These are phyloP conservation scores for Picea abies DNA, from an alignment of 83 land plant species.

Conservation along the genomic window DNA sequence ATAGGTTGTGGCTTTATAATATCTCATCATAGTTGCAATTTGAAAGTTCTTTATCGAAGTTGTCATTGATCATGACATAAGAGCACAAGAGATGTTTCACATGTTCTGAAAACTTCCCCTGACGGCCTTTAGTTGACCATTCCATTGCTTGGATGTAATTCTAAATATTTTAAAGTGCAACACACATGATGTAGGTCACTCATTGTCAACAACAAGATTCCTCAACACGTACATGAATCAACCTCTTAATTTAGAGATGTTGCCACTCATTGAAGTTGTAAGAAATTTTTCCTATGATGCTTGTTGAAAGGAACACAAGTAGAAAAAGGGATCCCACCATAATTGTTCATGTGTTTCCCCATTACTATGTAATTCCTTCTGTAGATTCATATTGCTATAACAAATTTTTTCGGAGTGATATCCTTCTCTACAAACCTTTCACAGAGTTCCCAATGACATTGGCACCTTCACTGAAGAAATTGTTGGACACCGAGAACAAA, in stretches of 20 bases:
- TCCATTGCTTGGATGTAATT: too few species aligned
- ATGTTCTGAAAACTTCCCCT: too few species aligned
- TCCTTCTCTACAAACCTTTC: background rate
- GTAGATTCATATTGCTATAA: background rate
- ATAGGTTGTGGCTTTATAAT: too few species aligned
- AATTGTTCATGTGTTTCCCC: background rate
- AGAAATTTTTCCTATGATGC: background rate
- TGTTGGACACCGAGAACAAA: background rate
- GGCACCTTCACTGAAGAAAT: background rate
- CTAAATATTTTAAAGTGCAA: too few species aligned
- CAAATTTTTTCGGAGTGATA: background rate
- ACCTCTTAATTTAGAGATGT: too few species aligned
- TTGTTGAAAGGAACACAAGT: background rate
- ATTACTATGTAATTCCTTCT: background rate
- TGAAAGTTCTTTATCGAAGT: too few species aligned
- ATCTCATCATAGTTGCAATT: too few species aligned
- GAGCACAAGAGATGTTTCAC: background rate
- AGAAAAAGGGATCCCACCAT: background rate
- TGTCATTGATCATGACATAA: too few species aligned
- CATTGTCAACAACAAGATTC: too few species aligned
- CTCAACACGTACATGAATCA: too few species aligned
- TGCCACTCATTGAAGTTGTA: background rate
- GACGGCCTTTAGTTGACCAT: too few species aligned
- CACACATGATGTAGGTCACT: too few species aligned
- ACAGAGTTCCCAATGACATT: background rate